phyloP scores from a whole-genome alignment of 148 eudicot species.

The Camellia lanceoleosa region DNA sequence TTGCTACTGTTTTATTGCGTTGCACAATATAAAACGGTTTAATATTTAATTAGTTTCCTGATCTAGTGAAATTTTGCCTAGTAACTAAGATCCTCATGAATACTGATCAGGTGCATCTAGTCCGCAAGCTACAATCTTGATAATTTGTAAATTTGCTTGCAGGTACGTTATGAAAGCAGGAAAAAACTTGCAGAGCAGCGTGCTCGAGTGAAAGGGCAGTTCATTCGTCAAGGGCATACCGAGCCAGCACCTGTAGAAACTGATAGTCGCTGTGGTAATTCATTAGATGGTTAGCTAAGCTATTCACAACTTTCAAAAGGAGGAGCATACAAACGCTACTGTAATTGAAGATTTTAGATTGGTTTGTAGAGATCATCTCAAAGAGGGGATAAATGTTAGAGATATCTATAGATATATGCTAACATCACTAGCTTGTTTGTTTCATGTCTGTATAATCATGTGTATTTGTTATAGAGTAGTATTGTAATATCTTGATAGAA shows the following conservation, averaged over 20 bases:
- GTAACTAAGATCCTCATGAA: too few species aligned
- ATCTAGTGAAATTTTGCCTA: too few species aligned
- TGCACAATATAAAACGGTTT: too few species aligned
- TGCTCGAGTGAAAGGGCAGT: slow-evolving; percentile 92
- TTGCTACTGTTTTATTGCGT: too few species aligned
- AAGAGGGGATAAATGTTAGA: background rate
- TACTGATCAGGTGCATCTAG: too few species aligned
- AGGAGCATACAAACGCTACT: background rate
- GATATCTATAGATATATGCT: background rate
- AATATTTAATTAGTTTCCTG: too few species aligned
- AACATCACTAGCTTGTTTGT: slow-evolving; percentile 3
- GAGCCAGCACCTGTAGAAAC: slow-evolving; percentile 45
- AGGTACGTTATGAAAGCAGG: slow-evolving; percentile 93
- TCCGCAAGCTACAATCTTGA: background rate
- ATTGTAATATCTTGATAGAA: background rate
- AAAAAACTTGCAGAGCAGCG: slow-evolving; percentile 93
- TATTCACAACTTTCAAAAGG: background rate
- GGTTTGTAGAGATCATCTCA: too few species aligned
- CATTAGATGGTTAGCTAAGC: slow-evolving; percentile 21
- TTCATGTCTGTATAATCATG: background rate
- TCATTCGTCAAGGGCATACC: slow-evolving; percentile 68
- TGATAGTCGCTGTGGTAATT: slow-evolving; percentile 31
- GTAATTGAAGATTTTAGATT: background rate
- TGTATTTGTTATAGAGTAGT: slow-evolving; percentile 8
- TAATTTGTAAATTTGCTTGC: slow-evolving; percentile 18